Base-by-base conservation (phyloP, 2,329 filamentous ascomycete species). In the Dendryphion nanum region DNA sequence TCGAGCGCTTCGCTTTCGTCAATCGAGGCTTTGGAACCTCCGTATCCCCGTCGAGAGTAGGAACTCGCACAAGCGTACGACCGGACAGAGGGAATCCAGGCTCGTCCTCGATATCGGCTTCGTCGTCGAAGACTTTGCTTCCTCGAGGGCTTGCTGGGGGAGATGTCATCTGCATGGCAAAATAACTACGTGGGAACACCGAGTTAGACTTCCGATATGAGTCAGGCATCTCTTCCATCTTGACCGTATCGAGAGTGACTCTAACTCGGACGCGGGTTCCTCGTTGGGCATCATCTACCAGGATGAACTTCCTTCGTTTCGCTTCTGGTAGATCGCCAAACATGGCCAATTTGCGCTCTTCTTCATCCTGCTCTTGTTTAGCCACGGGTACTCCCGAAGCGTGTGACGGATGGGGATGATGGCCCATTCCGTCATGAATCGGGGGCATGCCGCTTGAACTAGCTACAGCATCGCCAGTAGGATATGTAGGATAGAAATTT, bases 191-290 rank as follows among this genome's bases (percentile, higher is more conserved):
- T 6, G 90, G 91, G 57, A 84, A 97, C 2, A 97, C 90, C 7
- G 87, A 89, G 55, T 91, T 91, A 38, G 80, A 82, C 69, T 89
- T 89, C 50, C 91, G 86, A 71, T 95, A 96, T 13, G 88, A 93
- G 65, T 97, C 91, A 1, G 91, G 91, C 59, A 97, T 95, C 67
- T 97, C 91, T 57, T 90, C 85, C 72, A 93, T 94, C 63, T 96
- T 86, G 53, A 96, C 89, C 30, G 84, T 83, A 59, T 96, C 89
- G n/a, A 98, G 81, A 47, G 86, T 93, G 35, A 96, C 90, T 45
- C 90, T 85, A 31, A 97, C 90, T 13, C 91, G 83, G 2, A 96
- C 83, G 29, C 89, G 81, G 35, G 81, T 84, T 36, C 85, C 85
- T 14, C 60, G 59, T 37, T 89, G 85, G 36, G 81, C 83, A 64